Evolutionary conservation across 1,284 basidiomycete genomes (phyloP).

Genomic region (Volvariella volvacea): DNA sequence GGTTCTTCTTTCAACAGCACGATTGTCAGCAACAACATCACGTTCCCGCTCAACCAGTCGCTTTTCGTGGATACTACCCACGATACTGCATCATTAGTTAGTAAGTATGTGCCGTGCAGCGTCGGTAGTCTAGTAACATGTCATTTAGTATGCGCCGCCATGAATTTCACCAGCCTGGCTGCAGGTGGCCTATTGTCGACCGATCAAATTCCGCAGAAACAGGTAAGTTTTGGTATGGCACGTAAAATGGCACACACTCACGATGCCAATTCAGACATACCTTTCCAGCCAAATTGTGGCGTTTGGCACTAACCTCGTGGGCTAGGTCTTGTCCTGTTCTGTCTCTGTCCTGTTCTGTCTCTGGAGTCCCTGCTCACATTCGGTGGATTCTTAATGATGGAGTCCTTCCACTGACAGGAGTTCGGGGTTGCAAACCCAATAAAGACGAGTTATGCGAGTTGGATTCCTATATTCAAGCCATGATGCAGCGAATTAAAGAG

Average conservation of each 20-base stretch:
- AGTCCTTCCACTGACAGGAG: conserved; percentile 55
- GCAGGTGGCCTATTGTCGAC: conserved; percentile 48
- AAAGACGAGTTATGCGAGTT: conserved; percentile 53
- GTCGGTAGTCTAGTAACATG: not conserved
- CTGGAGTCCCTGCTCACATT: conserved; percentile 32
- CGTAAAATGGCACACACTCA: not conserved
- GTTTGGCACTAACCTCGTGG: conserved; percentile 51
- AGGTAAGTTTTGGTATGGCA: conserved; percentile 22
- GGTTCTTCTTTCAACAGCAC: conserved; percentile 51
- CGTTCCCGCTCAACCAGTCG: conserved; percentile 57
- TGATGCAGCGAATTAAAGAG: conserved; percentile 40
- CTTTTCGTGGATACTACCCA: conserved; percentile 54
- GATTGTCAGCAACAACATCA: conserved; percentile 41
- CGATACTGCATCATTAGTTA: conserved; percentile 35
- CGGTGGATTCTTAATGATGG: conserved; percentile 54
- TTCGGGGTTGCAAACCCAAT: conserved; percentile 44
- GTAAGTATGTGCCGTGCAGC: conserved; percentile 20
- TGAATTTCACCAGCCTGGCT: conserved; percentile 58
- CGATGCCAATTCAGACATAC: conserved; percentile 33
- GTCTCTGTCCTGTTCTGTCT: conserved; percentile 42
- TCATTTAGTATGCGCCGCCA: conserved; percentile 40
- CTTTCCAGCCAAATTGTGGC: conserved; percentile 39
- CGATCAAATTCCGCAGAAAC: conserved; percentile 49
- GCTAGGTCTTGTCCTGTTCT: too few relatives aligned
- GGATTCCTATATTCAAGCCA: conserved; percentile 40